Percentiles rank a stretch among this genome's conserved stretches.
Conservation (phyloP, 2,329 filamentous ascomycete species). For the Alternaria triticina region DNA sequence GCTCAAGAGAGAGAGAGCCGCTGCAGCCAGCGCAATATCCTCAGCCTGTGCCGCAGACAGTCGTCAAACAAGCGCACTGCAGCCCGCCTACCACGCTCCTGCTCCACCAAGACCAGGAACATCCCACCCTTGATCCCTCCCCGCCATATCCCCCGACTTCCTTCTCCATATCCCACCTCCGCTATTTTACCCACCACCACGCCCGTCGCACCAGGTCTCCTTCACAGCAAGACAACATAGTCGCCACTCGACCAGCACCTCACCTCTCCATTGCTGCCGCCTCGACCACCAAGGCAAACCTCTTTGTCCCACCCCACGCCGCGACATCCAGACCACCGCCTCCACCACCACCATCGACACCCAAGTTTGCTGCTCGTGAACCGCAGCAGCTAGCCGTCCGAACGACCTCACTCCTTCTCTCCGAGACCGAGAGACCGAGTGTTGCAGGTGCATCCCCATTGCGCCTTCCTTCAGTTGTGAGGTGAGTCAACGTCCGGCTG, state of each 20-base stretch:
- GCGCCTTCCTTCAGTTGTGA: slow-evolving; percentile 20
- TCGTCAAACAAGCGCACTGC: slow-evolving; percentile 9
- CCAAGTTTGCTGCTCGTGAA: slow-evolving; percentile 26
- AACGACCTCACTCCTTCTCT: slow-evolving; percentile 2
- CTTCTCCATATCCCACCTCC: slow-evolving; percentile 30
- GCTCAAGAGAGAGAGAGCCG: slow-evolving; percentile 20
- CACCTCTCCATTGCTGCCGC: slow-evolving; percentile 14
- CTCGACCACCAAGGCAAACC: slow-evolving; percentile 33
- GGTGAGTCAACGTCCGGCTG: slow-evolving; percentile 43
- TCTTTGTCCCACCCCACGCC: slow-evolving; percentile 29
- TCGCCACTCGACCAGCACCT: slow-evolving; percentile 1
- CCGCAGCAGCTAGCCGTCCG: slow-evolving; percentile 17
- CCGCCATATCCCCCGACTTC: slow-evolving; percentile 40
- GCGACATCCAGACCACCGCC: slow-evolving; percentile 3
- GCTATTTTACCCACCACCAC: slow-evolving; percentile 24
- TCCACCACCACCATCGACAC: neutral
- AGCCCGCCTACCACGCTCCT: slow-evolving; percentile 11
- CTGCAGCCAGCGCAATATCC: slow-evolving; percentile 10
- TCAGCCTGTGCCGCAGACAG: slow-evolving; percentile 10
- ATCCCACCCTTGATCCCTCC: slow-evolving; percentile 31
- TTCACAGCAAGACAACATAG: slow-evolving; percentile 12
- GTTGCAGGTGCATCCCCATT: slow-evolving; percentile 13
- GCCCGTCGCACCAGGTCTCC: slow-evolving; percentile 30
- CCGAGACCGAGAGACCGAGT: slow-evolving; percentile 11
- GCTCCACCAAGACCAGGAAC: slow-evolving; percentile 14